Percentiles rank a stretch among this genome's conserved stretches.
These are phyloP conservation scores for Boletellus emodensis DNA, from an alignment of 768 basidiomycete genomes.

Conservation along the genomic window DNA sequence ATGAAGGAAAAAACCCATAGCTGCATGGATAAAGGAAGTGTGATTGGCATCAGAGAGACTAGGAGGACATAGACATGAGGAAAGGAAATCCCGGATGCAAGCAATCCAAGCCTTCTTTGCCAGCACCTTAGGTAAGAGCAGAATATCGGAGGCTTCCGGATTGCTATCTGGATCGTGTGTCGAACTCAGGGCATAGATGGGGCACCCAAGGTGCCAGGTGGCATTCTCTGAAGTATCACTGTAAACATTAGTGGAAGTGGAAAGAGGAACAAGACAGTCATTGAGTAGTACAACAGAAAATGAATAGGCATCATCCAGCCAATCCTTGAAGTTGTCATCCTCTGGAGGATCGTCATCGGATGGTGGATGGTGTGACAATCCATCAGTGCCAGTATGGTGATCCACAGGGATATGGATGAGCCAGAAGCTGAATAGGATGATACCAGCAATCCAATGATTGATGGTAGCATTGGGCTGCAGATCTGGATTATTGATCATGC, in stretches of 20 bases:
- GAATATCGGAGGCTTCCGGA: neutral
- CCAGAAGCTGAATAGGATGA: neutral
- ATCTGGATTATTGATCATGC: conserved; percentile 11
- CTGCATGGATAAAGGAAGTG: neutral
- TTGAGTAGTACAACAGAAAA: neutral
- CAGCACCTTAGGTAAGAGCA: neutral
- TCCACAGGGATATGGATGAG: neutral
- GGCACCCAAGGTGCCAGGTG: too few relatives aligned
- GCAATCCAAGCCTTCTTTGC: neutral
- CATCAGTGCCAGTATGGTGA: too few relatives aligned
- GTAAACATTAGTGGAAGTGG: neutral
- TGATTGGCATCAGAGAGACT: neutral
- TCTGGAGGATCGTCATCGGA: too few relatives aligned
- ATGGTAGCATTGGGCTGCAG: neutral
- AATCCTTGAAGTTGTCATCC: neutral
- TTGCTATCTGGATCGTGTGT: too few relatives aligned
- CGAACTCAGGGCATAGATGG: neutral
- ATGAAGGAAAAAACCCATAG: neutral
- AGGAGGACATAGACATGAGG: neutral
- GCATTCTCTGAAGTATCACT: too few relatives aligned
- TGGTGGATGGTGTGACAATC: too few relatives aligned
- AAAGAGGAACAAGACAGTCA: neutral
- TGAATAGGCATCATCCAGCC: neutral
- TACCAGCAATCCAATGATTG: neutral
- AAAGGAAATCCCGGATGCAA: neutral